Percentiles rank a stretch among this genome's conserved stretches.
These are phyloP conservation scores for Plectosphaerella cucumerina DNA, from an alignment of 2,329 filamentous ascomycete genomes.

Conservation along the genomic window DNA sequence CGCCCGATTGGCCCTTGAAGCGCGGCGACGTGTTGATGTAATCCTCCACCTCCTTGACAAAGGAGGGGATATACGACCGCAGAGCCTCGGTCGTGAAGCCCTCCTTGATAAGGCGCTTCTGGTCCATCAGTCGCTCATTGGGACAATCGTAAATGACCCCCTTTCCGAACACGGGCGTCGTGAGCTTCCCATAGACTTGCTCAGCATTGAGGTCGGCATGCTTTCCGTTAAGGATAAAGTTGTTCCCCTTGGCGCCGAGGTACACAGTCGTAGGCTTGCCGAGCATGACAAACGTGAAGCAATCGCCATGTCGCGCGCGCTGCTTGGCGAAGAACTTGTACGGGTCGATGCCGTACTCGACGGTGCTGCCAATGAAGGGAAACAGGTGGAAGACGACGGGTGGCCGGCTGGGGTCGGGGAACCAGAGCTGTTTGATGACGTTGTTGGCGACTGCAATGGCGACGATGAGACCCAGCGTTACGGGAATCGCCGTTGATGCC, in stretches of 20 bases:
- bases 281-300: constrained; percentile 51
- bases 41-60: constrained; percentile 58
- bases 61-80: constrained; percentile 64
- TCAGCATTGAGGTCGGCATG: constrained; percentile 48
- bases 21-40: not conserved
- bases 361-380: constrained; percentile 64
- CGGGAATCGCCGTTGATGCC: not conserved
- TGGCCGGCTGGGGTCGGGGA: constrained; percentile 40
- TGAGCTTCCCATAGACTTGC: constrained; percentile 48
- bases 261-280: constrained; percentile 46
- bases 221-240: constrained; percentile 53
- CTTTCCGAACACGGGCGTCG: constrained; percentile 62
- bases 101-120: constrained; percentile 73
- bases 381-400: constrained; percentile 58
- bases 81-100: constrained; percentile 64
- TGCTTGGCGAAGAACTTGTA: constrained; percentile 62
- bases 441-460: not conserved
- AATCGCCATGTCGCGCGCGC: constrained; percentile 56
- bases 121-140: constrained; percentile 82
- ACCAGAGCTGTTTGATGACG: constrained; percentile 6
- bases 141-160: constrained; percentile 83
- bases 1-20: constrained; percentile 33
- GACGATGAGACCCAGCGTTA: not conserved
- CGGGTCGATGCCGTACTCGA: constrained; percentile 69
- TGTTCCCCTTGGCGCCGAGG: constrained; percentile 47